Evolutionary conservation across 495 filamentous ascomycete species (phyloP).

Genomic region (Neurospora sp.): DNA sequence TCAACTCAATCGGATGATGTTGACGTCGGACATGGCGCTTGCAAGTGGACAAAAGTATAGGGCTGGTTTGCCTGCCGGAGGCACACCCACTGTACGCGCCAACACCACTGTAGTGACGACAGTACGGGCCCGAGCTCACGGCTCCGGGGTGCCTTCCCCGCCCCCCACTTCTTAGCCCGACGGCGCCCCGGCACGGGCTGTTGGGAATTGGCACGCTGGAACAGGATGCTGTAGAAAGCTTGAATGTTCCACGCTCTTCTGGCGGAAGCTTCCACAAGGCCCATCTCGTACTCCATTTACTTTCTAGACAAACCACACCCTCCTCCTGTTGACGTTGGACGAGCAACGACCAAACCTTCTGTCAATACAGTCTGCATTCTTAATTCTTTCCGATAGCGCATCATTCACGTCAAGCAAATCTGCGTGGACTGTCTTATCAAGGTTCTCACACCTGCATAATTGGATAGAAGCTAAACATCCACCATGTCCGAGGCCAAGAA

Average conservation of each 20-base stretch:
- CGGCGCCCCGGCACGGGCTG: background rate
- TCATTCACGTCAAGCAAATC: background rate
- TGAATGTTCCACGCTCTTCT: background rate
- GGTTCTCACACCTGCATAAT: background rate
- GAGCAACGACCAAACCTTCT: background rate
- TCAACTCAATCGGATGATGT: background rate
- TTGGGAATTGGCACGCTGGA: background rate
- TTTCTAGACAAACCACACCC: background rate
- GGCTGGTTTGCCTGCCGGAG: background rate
- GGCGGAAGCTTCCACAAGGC: background rate
- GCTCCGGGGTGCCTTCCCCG: background rate
- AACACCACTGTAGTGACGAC: background rate
- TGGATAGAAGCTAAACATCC: background rate
- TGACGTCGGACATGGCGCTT: background rate
- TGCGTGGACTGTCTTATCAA: background rate
- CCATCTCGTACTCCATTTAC: background rate
- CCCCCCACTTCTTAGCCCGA: background rate
- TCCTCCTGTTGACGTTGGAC: background rate
- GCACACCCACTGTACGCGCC: background rate
- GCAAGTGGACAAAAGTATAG: background rate
- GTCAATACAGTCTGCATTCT: background rate
- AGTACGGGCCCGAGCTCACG: background rate
- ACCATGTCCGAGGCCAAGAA: conserved; percentile 61
- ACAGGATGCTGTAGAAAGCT: background rate
- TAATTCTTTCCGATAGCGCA: background rate